A percentile compares a stretch with the other conserved stretches of the same genome.
These are phyloP conservation scores for Leishmania turanica DNA, from an alignment of 208 protist genomes.

Conservation along the genomic window DNA sequence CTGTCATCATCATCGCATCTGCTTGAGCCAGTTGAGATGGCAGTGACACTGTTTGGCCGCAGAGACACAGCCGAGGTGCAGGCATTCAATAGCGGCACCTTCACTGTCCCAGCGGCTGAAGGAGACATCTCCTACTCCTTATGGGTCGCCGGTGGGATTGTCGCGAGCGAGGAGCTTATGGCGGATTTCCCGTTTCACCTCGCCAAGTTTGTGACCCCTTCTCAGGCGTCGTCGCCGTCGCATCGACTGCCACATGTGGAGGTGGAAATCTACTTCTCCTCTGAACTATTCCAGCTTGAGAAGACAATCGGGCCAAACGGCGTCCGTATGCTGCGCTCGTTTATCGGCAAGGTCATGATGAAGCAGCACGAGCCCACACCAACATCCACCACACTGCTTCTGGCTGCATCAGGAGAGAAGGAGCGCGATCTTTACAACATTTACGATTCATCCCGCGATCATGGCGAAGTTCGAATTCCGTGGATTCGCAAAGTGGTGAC, in stretches of 20 bases:
- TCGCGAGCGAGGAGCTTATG: conserved; percentile 59
- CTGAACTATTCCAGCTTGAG: conserved; percentile 75
- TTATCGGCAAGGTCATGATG: conserved; percentile 78
- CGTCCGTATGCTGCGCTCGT: conserved; percentile 61
- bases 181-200: conserved; percentile 86
- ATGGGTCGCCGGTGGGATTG: conserved; percentile 76
- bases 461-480: conserved; percentile 49
- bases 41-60: conserved; percentile 51
- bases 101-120: conserved; percentile 66
- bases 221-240: not conserved
- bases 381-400: conserved; percentile 58
- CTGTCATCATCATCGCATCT: conserved; percentile 81
- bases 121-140: conserved; percentile 80
- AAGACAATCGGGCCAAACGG: conserved; percentile 60
- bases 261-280: conserved; percentile 88
- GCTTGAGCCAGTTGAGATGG: conserved; percentile 75
- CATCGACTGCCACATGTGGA: conserved; percentile 54
- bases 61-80: conserved; percentile 60
- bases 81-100: conserved; percentile 62
- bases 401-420: conserved; percentile 44
- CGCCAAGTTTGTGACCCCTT: conserved; percentile 54
- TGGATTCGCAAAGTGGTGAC: conserved; percentile 54
- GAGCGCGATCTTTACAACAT: conserved; percentile 39
- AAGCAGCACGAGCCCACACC: conserved; percentile 78
- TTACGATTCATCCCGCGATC: conserved; percentile 14